A percentile compares a stretch with the other conserved stretches of the same genome.
These are phyloP conservation scores for Panaeolus papilionaceus DNA, from an alignment of 768 basidiomycete genomes.

Conservation along the genomic window DNA sequence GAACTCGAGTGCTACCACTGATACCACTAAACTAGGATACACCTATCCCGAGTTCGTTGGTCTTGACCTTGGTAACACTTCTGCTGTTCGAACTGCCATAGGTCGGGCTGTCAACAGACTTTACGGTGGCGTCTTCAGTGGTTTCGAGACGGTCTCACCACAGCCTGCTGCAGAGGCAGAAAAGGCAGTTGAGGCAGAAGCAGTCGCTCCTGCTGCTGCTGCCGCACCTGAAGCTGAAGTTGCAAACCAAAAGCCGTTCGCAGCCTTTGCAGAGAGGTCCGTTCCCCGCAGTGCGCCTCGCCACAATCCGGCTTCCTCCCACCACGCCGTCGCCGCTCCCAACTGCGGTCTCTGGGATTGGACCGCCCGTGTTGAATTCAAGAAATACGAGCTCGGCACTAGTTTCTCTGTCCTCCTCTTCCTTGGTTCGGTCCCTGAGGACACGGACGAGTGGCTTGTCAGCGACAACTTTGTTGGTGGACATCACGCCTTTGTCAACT, in stretches of 20 bases:
- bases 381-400: conserved; percentile 47
- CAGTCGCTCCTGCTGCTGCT: conserved; percentile 8
- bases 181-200: neutral
- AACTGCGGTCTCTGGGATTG: conserved; percentile 40
- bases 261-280: neutral
- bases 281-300: neutral
- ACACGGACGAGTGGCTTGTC: conserved; percentile 43
- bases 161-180: neutral
- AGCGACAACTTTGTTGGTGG: conserved; percentile 44
- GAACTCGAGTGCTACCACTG: conserved; percentile 39
- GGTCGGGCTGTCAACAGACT: conserved; percentile 39
- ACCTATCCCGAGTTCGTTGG: conserved; percentile 58
- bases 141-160: conserved; percentile 14
- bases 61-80: conserved; percentile 36
- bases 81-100: conserved; percentile 39
- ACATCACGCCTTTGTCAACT: conserved; percentile 45
- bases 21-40: conserved; percentile 45
- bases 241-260: neutral
- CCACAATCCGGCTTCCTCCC: neutral
- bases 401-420: conserved; percentile 54
- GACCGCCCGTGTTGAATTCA: conserved; percentile 46
- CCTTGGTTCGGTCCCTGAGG: conserved; percentile 46
- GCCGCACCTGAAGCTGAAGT: conserved; percentile 11
- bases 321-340: neutral
- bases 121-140: conserved; percentile 35